Evolutionary conservation across 768 basidiomycete genomes (phyloP).

Genomic region (Lyophyllum decastes): DNA sequence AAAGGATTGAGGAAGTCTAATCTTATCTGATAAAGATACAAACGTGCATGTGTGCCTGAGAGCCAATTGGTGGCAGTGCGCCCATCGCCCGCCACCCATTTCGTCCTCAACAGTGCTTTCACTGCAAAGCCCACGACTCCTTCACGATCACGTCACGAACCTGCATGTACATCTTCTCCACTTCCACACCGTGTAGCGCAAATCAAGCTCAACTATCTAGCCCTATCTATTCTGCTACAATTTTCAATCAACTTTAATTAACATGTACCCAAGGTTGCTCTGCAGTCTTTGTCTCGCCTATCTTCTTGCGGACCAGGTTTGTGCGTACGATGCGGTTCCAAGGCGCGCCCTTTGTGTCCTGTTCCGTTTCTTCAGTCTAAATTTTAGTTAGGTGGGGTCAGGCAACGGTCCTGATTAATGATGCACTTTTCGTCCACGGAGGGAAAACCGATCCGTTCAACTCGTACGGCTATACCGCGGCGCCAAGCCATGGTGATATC

Average conservation of each 20-base stretch:
- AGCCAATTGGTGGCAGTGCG: constrained; percentile 5
- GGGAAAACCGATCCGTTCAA: constrained; percentile 78
- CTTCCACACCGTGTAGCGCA: not conserved
- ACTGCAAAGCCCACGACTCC: constrained; percentile 7
- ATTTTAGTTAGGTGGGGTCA: constrained; percentile 75
- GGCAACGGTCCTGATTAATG: constrained; percentile 57
- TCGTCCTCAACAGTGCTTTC: constrained; percentile 4
- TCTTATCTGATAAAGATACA: constrained; percentile 10
- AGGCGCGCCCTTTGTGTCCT: constrained; percentile 19
- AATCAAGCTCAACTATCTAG: constrained; percentile 8
- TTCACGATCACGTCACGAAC: constrained; percentile 19
- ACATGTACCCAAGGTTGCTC: constrained; percentile 13
- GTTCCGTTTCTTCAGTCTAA: not conserved
- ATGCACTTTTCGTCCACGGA: constrained; percentile 72
- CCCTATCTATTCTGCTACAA: constrained; percentile 11
- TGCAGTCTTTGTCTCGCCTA: constrained; percentile 18
- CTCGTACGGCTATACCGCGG: constrained; percentile 70
- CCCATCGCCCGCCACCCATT: not conserved
- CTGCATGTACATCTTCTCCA: constrained; percentile 15
- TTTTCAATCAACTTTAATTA: not conserved
- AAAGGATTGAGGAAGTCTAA: no score
- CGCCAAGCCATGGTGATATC: constrained; percentile 72
- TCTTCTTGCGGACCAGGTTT: constrained; percentile 13
- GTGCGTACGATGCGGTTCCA: constrained; percentile 25
- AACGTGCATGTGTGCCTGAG: constrained; percentile 9